These are phyloP conservation scores for Stachybotrys elegans DNA, from an alignment of 2,329 filamentous ascomycete genomes.

Conservation along the genomic window DNA sequence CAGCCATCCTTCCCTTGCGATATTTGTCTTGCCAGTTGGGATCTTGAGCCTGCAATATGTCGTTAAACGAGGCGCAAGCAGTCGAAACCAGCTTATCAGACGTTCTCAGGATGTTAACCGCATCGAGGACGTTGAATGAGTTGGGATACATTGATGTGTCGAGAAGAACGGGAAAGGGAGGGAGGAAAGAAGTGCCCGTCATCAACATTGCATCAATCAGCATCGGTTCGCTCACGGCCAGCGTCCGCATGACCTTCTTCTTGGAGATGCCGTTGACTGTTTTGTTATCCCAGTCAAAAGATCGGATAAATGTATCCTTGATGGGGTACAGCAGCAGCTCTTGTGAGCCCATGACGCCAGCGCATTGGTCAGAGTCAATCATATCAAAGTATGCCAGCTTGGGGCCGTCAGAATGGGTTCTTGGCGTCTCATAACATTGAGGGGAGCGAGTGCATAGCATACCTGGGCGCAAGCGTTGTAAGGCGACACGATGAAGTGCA, in stretches of 20 bases:
- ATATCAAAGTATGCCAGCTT: slow-evolving; percentile 76
- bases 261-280: slow-evolving; percentile 61
- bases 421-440: too few relatives aligned
- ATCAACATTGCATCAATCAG: slow-evolving; percentile 83
- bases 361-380: slow-evolving; percentile 60
- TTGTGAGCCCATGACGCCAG: slow-evolving; percentile 76
- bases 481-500: slow-evolving; percentile 78
- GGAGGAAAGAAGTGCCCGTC: slow-evolving; percentile 74
- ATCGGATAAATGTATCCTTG: slow-evolving; percentile 64
- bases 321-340: slow-evolving; percentile 84
- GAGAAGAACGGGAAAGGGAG: slow-evolving; percentile 72
- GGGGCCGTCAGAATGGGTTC: slow-evolving; percentile 10
- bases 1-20: slow-evolving; percentile 75
- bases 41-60: slow-evolving; percentile 67
- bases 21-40: slow-evolving; percentile 80
- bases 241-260: slow-evolving; percentile 62
- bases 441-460: slow-evolving; percentile 18
- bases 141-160: slow-evolving; percentile 50
- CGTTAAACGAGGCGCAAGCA: slow-evolving; percentile 73
- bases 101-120: slow-evolving; percentile 69
- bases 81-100: slow-evolving; percentile 64
- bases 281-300: slow-evolving; percentile 63
- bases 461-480: slow-evolving; percentile 87
- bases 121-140: slow-evolving; percentile 64
- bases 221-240: slow-evolving; percentile 63